Evolutionary conservation across 441 rosid genomes (phyloP).

Genomic region (Pelargonium fulgidum): DNA sequence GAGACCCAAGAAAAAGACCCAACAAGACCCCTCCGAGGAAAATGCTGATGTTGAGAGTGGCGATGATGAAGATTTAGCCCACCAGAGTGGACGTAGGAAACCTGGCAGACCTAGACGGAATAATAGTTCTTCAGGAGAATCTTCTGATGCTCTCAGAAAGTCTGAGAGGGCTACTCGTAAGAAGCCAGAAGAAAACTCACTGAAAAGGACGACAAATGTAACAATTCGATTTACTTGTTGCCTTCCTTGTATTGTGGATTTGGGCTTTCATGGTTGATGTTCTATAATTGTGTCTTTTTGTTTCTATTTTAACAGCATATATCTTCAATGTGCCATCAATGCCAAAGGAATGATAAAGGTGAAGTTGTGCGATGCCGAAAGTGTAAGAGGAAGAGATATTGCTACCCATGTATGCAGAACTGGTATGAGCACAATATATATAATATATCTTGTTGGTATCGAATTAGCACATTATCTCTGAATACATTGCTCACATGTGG

Average conservation of each 20-base stretch:
- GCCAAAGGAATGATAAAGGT: background rate
- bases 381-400: background rate
- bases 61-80: background rate
- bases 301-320: background rate
- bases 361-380: slow-evolving; percentile 4
- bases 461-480: background rate
- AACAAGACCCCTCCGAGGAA: background rate
- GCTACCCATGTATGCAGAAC: background rate
- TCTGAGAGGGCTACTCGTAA: background rate
- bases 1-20: background rate
- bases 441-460: background rate
- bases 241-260: background rate
- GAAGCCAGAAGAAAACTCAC: background rate
- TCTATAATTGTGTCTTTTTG: background rate
- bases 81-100: background rate
- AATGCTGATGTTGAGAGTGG: background rate
- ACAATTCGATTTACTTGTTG: background rate
- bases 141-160: slow-evolving; percentile 1
- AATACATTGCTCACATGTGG: too few species aligned
- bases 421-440: background rate
- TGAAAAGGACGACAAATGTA: background rate
- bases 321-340: slow-evolving; percentile 11
- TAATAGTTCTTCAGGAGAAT: background rate
- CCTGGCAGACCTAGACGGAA: background rate
- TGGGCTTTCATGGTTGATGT: background rate